phyloP scores from a whole-genome alignment of 352 stramenopile species.

The Globisporangium orthogonon region DNA sequence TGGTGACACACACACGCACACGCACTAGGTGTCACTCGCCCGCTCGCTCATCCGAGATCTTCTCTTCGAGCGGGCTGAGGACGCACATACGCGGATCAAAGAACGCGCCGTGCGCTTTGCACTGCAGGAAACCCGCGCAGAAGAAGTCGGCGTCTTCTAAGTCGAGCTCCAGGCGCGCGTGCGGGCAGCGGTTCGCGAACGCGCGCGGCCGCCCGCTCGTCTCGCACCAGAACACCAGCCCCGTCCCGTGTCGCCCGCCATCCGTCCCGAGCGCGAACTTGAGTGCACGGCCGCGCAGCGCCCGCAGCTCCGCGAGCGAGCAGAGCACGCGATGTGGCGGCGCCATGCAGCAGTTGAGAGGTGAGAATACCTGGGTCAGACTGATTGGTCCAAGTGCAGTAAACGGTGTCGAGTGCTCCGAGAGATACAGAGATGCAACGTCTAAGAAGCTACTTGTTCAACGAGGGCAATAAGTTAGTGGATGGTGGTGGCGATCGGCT shows the following conservation, averaged over 20 bases:
- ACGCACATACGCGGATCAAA: constrained; percentile 51
- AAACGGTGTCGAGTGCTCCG: background rate
- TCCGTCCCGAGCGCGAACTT: constrained; percentile 46
- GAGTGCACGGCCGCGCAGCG: constrained; percentile 33
- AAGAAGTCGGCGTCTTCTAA: constrained; percentile 81
- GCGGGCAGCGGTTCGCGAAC: constrained; percentile 63
- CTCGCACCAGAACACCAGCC: constrained; percentile 61
- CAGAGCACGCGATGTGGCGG: constrained; percentile 36
- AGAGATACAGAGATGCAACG: background rate
- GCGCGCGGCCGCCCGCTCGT: constrained; percentile 32
- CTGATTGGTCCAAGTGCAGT: background rate
- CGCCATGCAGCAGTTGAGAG: background rate
- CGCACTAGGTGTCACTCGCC: too few species aligned
- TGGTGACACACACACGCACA: background rate
- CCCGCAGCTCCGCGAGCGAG: constrained; percentile 40
- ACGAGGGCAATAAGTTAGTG: background rate
- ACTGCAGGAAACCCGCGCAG: constrained; percentile 70
- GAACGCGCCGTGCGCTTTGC: constrained; percentile 75
- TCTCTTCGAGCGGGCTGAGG: too few species aligned
- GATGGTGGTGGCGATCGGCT: background rate
- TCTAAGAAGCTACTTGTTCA: too few species aligned
- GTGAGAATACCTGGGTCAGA: background rate
- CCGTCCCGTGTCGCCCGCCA: constrained; percentile 22
- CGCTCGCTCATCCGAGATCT: too few species aligned
- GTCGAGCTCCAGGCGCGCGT: constrained; percentile 70